Conservation (phyloP, 2,329 filamentous ascomycete species). For the Sporothrix phasma region DNA sequence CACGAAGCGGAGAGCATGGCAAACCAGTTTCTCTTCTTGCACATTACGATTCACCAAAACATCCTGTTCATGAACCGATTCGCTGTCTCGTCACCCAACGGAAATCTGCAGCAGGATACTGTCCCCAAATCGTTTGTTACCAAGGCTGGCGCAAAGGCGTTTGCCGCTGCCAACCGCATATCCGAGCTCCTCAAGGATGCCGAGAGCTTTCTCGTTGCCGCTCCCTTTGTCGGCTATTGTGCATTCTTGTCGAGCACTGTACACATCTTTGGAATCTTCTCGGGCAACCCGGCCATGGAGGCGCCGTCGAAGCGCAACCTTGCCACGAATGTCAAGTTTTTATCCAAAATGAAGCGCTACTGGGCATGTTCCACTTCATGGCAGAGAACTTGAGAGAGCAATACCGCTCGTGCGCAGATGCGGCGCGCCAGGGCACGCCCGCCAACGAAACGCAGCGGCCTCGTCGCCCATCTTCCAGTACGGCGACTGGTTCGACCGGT, state of each 20-base stretch:
- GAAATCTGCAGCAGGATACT: slow-evolving; percentile 49
- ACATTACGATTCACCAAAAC: slow-evolving; percentile 83
- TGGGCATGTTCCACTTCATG: slow-evolving; percentile 99
- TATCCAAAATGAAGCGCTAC: slow-evolving; percentile 91
- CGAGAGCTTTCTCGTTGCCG: slow-evolving; percentile 69
- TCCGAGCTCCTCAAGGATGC: slow-evolving; percentile 74
- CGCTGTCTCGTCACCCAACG: slow-evolving; percentile 61
- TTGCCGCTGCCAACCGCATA: slow-evolving; percentile 77
- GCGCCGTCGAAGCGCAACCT: slow-evolving; percentile 72
- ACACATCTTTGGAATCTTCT: slow-evolving; percentile 89
- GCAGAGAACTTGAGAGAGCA: slow-evolving; percentile 84
- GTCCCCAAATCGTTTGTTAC: slow-evolving; percentile 70
- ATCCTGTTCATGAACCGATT: slow-evolving; percentile 85
- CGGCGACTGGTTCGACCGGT: slow-evolving; percentile 93
- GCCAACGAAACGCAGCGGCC: slow-evolving; percentile 32
- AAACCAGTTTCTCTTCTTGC: slow-evolving; percentile 87
- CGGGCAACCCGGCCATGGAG: slow-evolving; percentile 67
- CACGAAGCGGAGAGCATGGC: slow-evolving; percentile 78
- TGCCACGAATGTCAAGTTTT: slow-evolving; percentile 76
- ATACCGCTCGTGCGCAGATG: slow-evolving; percentile 76
- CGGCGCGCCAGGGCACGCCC: slow-evolving; percentile 57
- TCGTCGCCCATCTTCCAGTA: slow-evolving; percentile 75
- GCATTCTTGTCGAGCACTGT: slow-evolving; percentile 88
- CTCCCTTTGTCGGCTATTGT: slow-evolving; percentile 90
- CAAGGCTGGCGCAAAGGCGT: slow-evolving; percentile 63